phyloP scores from a whole-genome alignment of 306 rosid genomes.

The Sesbania bispinosa region DNA sequence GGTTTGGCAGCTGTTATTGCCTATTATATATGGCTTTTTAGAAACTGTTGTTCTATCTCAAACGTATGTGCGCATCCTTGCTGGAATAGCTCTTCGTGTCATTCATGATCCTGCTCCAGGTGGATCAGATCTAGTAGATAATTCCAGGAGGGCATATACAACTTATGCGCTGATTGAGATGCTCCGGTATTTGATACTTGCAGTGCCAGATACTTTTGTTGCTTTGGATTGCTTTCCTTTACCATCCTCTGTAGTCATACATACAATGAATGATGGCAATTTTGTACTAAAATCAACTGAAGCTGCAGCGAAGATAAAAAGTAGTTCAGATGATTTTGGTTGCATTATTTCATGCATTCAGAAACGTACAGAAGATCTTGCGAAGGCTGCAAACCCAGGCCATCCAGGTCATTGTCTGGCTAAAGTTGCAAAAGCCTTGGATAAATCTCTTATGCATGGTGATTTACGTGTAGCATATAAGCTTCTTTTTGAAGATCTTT shows the following conservation, averaged over 20 bases:
- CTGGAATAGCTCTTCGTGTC: slow-evolving; percentile 65
- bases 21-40: slow-evolving; percentile 80
- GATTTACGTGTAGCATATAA: slow-evolving; percentile 63
- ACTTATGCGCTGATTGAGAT: slow-evolving; percentile 75
- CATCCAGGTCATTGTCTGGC: slow-evolving; percentile 72
- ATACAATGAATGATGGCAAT: slow-evolving; percentile 63
- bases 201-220: slow-evolving; percentile 90
- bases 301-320: slow-evolving; percentile 52
- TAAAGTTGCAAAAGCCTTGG: slow-evolving; percentile 73
- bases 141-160: slow-evolving; percentile 85
- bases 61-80: slow-evolving; percentile 81
- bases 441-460: slow-evolving; percentile 72
- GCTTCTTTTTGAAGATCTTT: slow-evolving; percentile 74
- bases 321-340: slow-evolving; percentile 62
- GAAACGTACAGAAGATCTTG: slow-evolving; percentile 63
- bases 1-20: slow-evolving; percentile 81
- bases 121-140: slow-evolving; percentile 93
- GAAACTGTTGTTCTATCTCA: slow-evolving; percentile 84
- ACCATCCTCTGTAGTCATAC: slow-evolving; percentile 66
- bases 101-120: slow-evolving; percentile 87
- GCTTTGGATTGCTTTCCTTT: slow-evolving; percentile 94
- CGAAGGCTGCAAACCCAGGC: slow-evolving; percentile 72
- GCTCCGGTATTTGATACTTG: slow-evolving; percentile 78
- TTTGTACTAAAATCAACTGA: slow-evolving; percentile 56
- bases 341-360: slow-evolving; percentile 68